Evolutionary conservation across 805 yeast species (phyloP).

Genomic region (Tetrapisispora namnaoensis): DNA sequence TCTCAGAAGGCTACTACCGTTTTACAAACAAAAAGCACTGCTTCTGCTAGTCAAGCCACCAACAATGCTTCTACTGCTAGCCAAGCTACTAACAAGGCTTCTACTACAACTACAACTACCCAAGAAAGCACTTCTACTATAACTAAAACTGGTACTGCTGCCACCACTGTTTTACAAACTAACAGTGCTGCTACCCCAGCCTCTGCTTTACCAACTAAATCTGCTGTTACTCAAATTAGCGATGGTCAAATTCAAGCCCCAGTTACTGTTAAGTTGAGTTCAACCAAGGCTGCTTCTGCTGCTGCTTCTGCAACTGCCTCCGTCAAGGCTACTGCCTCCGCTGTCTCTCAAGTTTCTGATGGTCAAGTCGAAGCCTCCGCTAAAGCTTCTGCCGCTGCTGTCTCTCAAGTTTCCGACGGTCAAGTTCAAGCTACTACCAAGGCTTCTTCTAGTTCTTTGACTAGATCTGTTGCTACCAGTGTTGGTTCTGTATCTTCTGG

Average conservation of each 20-base stretch:
- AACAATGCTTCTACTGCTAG: neutral
- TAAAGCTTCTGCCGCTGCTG: slow-evolving; percentile 16
- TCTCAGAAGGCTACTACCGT: slow-evolving; percentile 18
- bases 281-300: slow-evolving; percentile 1
- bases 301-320: slow-evolving; percentile 7
- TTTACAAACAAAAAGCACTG: slow-evolving; percentile 19
- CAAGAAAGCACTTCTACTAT: slow-evolving; percentile 28
- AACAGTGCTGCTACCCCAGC: slow-evolving; percentile 14
- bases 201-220: slow-evolving; percentile 12
- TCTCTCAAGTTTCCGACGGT: slow-evolving; percentile 36
- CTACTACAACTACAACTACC: slow-evolving; percentile 18
- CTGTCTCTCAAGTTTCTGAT: slow-evolving; percentile 33
- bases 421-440: slow-evolving; percentile 32
- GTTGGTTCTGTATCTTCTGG: slow-evolving; percentile 33
- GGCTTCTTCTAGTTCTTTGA: slow-evolving; percentile 4
- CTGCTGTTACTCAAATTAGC: slow-evolving; percentile 38
- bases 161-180: slow-evolving; percentile 19
- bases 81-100: neutral
- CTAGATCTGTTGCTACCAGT: slow-evolving; percentile 19
- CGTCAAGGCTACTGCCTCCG: slow-evolving; percentile 17
- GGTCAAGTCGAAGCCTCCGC: slow-evolving; percentile 36
- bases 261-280: slow-evolving; percentile 24
- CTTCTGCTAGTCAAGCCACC: slow-evolving; percentile 1
- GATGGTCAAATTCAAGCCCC: slow-evolving; percentile 45
- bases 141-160: slow-evolving; percentile 16